Conservation (phyloP, 805 yeast species). For the Nakazawaea ernobii region DNA sequence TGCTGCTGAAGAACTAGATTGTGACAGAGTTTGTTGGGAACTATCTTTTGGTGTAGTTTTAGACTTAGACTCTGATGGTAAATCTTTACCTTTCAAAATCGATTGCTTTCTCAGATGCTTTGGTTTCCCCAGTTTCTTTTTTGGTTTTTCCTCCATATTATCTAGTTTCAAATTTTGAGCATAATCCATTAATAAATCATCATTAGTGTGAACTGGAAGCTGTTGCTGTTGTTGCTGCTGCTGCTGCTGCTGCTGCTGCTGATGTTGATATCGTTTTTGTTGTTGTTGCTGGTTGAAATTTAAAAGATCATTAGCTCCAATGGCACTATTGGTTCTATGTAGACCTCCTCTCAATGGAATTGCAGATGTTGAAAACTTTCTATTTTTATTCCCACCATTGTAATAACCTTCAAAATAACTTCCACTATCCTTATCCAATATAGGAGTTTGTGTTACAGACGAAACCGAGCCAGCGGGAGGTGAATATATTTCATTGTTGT, state of each 20-base stretch:
- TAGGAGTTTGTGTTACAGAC: slow-evolving; percentile 21
- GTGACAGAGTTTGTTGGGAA: too few species aligned
- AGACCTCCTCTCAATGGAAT: slow-evolving; percentile 8
- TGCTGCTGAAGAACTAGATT: not conserved
- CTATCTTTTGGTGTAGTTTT: too few species aligned
- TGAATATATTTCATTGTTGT: slow-evolving; percentile 12
- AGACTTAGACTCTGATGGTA: not conserved
- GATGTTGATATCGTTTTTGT: not conserved
- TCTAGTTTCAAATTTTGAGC: slow-evolving; percentile 2
- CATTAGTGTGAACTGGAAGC: not conserved
- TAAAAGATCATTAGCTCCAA: slow-evolving; percentile 6
- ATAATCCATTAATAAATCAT: slow-evolving; percentile 4
- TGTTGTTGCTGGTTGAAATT: slow-evolving; percentile 6
- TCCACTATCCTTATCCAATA: slow-evolving; percentile 8
- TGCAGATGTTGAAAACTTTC: not conserved
- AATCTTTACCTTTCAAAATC: not conserved
- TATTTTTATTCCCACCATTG: not conserved
- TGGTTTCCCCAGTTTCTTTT: not conserved
- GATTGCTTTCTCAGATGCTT: not conserved
- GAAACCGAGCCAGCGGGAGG: slow-evolving; percentile 19
- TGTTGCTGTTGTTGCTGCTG: not conserved
- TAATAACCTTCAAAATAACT: slow-evolving; percentile 12
- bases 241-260: not conserved
- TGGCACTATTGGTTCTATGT: slow-evolving; percentile 5
- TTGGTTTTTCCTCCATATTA: not conserved